phyloP scores from a whole-genome alignment of 2,329 filamentous ascomycete genomes.

The Penicillium concentricum region DNA sequence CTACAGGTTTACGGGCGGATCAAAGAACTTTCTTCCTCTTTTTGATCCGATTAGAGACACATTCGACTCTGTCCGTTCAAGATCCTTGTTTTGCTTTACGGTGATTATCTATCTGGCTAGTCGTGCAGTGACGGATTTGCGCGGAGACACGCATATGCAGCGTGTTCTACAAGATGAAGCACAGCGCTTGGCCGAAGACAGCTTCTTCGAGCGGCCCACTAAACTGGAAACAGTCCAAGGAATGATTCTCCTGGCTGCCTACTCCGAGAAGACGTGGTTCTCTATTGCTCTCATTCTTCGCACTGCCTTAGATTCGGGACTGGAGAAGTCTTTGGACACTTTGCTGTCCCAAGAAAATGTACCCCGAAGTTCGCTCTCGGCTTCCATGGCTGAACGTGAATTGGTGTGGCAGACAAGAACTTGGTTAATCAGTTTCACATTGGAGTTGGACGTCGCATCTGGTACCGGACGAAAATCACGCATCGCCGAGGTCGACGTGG shows the following conservation, averaged over 20 bases:
- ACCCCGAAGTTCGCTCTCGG: conserved; percentile 35
- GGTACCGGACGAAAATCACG: conserved; percentile 38
- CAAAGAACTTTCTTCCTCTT: conserved; percentile 35
- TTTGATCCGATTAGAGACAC: conserved; percentile 39
- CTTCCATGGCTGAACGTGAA: conserved; percentile 35
- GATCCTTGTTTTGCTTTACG: conserved; percentile 37
- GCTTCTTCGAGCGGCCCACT: conserved; percentile 37
- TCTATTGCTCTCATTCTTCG: conserved; percentile 38
- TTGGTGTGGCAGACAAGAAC: conserved; percentile 38
- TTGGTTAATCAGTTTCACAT: conserved; percentile 36
- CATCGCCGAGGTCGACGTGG: conserved; percentile 33
- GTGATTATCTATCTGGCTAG: conserved; percentile 38
- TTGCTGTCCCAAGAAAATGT: conserved; percentile 31
- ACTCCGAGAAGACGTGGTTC: conserved; percentile 40
- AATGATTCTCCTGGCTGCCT: conserved; percentile 37
- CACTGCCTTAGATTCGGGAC: conserved; percentile 35
- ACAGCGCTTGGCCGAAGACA: conserved; percentile 36
- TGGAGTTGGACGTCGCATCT: conserved; percentile 36
- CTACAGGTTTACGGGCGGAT: conserved; percentile 32
- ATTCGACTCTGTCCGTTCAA: conserved; percentile 37
- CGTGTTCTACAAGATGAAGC: conserved; percentile 38
- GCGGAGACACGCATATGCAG: conserved; percentile 33
- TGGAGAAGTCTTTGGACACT: conserved; percentile 37
- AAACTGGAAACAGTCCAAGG: conserved; percentile 39
- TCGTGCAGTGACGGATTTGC: conserved; percentile 33